Evolutionary conservation across 108 stramenopile species (phyloP).

Genomic region (Cyclostephanos invisitatus): DNA sequence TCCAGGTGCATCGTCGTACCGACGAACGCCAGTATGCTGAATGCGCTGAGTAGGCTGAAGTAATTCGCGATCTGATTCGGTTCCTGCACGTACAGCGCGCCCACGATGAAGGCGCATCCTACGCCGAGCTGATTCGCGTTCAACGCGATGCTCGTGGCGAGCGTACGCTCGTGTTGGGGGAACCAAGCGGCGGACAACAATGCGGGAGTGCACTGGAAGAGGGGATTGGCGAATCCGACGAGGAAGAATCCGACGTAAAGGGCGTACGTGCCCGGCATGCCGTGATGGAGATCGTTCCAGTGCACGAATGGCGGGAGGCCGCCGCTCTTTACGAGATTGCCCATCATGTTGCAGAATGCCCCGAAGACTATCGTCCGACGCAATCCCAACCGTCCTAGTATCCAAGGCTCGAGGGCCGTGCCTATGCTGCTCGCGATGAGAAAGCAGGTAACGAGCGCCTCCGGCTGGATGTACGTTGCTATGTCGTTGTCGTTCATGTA

Average conservation of each 20-base stretch:
- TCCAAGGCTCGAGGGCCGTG: constrained; percentile 77
- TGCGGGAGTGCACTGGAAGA: constrained; percentile 88
- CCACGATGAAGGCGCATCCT: constrained; percentile 82
- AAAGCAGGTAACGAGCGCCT: constrained; percentile 75
- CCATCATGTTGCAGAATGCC: constrained; percentile 74
- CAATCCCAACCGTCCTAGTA: constrained; percentile 72
- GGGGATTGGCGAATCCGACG: constrained; percentile 81
- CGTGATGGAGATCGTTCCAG: constrained; percentile 42
- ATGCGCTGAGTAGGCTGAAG: constrained; percentile 68
- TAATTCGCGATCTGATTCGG: constrained; percentile 67
- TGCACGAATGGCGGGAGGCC: constrained; percentile 56
- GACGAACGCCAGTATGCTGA: constrained; percentile 69
- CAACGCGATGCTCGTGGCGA: constrained; percentile 85
- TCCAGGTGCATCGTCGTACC: constrained; percentile 79
- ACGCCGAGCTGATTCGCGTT: constrained; percentile 88
- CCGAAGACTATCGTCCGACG: constrained; percentile 79
- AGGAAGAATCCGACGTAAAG: constrained; percentile 82
- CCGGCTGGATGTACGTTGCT: constrained; percentile 74
- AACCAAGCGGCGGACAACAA: constrained; percentile 86
- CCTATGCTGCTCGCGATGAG: constrained; percentile 72
- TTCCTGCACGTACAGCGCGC: constrained; percentile 63
- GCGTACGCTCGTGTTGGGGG: constrained; percentile 78
- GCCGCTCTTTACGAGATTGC: constrained; percentile 80
- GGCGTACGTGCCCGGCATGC: constrained; percentile 61
- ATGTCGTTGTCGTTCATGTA: constrained; percentile 47